These are phyloP conservation scores for Bolboschoenoplectus hybrid DNA, from an alignment of 202 grass and related monocot genomes.

Conservation along the genomic window DNA sequence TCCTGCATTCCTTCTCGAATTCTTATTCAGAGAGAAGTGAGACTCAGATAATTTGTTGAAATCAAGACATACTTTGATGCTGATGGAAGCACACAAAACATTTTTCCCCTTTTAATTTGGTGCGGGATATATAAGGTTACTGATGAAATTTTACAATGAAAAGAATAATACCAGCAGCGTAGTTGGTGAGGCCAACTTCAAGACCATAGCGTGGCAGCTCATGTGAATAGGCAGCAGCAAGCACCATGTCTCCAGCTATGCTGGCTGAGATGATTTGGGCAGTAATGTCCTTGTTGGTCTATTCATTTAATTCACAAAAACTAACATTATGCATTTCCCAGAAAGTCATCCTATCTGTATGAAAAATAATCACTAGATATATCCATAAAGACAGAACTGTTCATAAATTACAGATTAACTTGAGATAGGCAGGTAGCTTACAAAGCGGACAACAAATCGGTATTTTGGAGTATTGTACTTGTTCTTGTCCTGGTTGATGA, in stretches of 20 bases:
- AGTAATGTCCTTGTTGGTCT: slow-evolving; percentile 73
- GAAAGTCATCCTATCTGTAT: not conserved
- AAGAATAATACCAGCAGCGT: slow-evolving; percentile 59
- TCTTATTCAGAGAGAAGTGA: not conserved
- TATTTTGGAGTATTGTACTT: slow-evolving; percentile 78
- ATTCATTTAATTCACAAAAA: slow-evolving; percentile 26
- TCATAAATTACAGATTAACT: not conserved
- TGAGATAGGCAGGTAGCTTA: slow-evolving; percentile 35
- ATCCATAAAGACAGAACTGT: too few species aligned
- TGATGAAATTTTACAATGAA: not conserved
- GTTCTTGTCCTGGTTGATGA: slow-evolving; percentile 80
- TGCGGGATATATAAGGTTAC: not conserved
- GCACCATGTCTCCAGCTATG: slow-evolving; percentile 71
- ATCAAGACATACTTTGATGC: not conserved
- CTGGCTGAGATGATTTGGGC: slow-evolving; percentile 64
- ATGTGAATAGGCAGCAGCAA: slow-evolving; percentile 74
- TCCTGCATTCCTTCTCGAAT: not conserved
- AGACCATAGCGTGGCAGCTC: slow-evolving; percentile 71
- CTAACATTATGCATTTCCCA: slow-evolving; percentile 20
- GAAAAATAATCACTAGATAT: not conserved
- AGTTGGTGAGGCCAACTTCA: slow-evolving; percentile 81
- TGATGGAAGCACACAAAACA: too few species aligned
- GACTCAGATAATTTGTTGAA: not conserved
- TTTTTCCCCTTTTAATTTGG: not conserved
- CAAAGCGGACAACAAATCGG: slow-evolving; percentile 73